These are phyloP conservation scores for Solanum ossicruentum DNA, from an alignment of 257 asterid genomes.

Conservation along the genomic window DNA sequence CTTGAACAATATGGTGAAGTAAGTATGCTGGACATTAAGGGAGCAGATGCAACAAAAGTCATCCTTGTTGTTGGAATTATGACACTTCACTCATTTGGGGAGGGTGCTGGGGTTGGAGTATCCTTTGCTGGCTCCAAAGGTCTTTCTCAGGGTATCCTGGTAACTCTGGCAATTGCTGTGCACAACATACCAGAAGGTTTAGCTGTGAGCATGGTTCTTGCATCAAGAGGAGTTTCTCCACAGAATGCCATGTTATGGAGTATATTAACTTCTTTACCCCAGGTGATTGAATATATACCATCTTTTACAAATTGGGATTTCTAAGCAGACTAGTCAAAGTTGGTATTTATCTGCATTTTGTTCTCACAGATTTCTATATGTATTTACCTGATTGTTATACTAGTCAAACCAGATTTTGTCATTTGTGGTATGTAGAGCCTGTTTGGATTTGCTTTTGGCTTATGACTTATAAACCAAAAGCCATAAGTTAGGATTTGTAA, in stretches of 20 bases:
- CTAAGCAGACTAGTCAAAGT: not conserved
- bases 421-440: not conserved
- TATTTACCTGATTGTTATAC: not conserved
- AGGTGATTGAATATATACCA: constrained; percentile 30
- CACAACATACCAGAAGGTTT: constrained; percentile 99
- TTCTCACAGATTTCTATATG: not conserved
- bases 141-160: constrained; percentile 78
- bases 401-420: not conserved
- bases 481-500: too few relatives aligned
- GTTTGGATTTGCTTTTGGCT: too few relatives aligned
- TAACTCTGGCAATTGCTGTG: constrained; percentile 98
- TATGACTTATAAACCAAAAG: too few relatives aligned
- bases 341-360: not conserved
- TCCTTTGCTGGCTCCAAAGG: constrained; percentile 99
- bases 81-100: constrained; percentile 99
- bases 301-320: not conserved
- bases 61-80: constrained; percentile 94
- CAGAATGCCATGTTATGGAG: constrained; percentile 97
- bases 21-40: constrained; percentile 98
- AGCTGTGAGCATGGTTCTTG: constrained; percentile 99
- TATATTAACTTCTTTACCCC: constrained; percentile 88
- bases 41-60: constrained; percentile 93
- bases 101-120: constrained; percentile 99
- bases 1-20: constrained; percentile 97
- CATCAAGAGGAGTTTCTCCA: constrained; percentile 96